These are phyloP conservation scores for Ophiognomonia clavigignenti-juglandacearum DNA, from an alignment of 2,329 filamentous ascomycete species.

Conservation along the genomic window DNA sequence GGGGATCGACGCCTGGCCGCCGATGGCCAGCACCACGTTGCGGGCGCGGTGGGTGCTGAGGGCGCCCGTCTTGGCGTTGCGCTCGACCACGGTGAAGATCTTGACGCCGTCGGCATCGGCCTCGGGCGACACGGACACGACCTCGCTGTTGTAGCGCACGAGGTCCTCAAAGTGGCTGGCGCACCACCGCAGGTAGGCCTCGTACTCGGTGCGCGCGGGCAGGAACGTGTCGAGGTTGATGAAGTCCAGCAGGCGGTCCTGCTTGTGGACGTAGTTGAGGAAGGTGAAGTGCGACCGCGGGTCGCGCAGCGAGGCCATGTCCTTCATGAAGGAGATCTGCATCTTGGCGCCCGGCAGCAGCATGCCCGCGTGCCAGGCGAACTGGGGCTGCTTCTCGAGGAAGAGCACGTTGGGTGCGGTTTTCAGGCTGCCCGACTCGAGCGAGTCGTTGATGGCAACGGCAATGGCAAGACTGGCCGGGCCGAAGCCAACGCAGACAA, in stretches of 20 bases:
- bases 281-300: slow-evolving; percentile 92
- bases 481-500: slow-evolving; percentile 89
- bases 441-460: slow-evolving; percentile 79
- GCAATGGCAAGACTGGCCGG: slow-evolving; percentile 87
- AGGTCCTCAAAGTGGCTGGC: slow-evolving; percentile 69
- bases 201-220: slow-evolving; percentile 81
- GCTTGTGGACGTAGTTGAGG: slow-evolving; percentile 83
- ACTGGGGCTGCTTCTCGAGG: slow-evolving; percentile 76
- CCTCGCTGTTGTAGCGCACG: slow-evolving; percentile 75
- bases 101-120: slow-evolving; percentile 46
- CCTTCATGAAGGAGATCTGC: slow-evolving; percentile 98
- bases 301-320: slow-evolving; percentile 83
- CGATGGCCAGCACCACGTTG: slow-evolving; percentile 59
- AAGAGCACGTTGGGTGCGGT: slow-evolving; percentile 71
- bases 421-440: slow-evolving; percentile 46
- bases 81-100: slow-evolving; percentile 63
- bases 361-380: slow-evolving; percentile 96
- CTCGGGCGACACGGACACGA: slow-evolving; percentile 64
- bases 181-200: slow-evolving; percentile 94
- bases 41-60: slow-evolving; percentile 50
- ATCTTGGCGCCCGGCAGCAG: slow-evolving; percentile 88
- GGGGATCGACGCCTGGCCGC: slow-evolving; percentile 65
- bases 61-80: slow-evolving; percentile 53
- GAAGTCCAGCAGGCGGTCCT: slow-evolving; percentile 80
- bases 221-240: slow-evolving; percentile 87